Evolutionary conservation across 257 asterid species (phyloP).

Genomic region (Solanum sparsipilum): DNA sequence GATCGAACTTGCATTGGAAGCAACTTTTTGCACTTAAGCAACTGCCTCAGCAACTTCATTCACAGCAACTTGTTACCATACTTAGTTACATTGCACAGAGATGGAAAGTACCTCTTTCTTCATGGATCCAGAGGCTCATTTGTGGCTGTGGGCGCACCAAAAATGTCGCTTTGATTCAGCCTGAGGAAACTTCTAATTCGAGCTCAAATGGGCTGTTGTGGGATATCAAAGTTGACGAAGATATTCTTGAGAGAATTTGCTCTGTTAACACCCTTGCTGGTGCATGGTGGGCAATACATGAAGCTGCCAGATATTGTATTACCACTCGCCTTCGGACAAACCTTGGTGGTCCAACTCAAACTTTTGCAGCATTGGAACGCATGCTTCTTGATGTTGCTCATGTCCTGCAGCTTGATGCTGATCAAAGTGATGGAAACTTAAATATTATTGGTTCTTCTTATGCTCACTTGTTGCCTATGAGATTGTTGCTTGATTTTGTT

Average conservation of each 20-base stretch:
- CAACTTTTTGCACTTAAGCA: conserved; percentile 82
- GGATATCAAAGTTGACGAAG: conserved; percentile 66
- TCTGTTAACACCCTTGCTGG: conserved; percentile 77
- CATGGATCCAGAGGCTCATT: conserved; percentile 90
- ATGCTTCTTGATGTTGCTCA: conserved; percentile 95
- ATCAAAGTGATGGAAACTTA: conserved; percentile 75
- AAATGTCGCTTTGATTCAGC: conserved; percentile 31
- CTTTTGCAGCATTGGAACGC: conserved; percentile 98
- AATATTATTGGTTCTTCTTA: conserved; percentile 59
- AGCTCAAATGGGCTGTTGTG: conserved; percentile 55
- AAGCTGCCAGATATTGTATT: conserved; percentile 95
- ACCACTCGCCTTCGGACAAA: conserved; percentile 91
- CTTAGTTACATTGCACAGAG: conserved; percentile 93
- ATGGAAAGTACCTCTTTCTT: conserved; percentile 87
- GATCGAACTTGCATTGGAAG: conserved; percentile 65
- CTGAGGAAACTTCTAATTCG: conserved; percentile 47
- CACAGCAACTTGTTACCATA: conserved; percentile 89
- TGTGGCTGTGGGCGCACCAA: conserved; percentile 54
- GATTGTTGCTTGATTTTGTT: conserved; percentile 88
- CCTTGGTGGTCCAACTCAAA: conserved; percentile 99
- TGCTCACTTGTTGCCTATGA: conserved; percentile 94
- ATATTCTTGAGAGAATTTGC: conserved; percentile 60
- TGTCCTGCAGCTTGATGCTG: conserved; percentile 69
- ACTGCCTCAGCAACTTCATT: conserved; percentile 76
- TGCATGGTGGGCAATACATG: conserved; percentile 98